Base-by-base conservation (phyloP, 2,329 filamentous ascomycete genomes). In the Paecilomyces fulvus region DNA sequence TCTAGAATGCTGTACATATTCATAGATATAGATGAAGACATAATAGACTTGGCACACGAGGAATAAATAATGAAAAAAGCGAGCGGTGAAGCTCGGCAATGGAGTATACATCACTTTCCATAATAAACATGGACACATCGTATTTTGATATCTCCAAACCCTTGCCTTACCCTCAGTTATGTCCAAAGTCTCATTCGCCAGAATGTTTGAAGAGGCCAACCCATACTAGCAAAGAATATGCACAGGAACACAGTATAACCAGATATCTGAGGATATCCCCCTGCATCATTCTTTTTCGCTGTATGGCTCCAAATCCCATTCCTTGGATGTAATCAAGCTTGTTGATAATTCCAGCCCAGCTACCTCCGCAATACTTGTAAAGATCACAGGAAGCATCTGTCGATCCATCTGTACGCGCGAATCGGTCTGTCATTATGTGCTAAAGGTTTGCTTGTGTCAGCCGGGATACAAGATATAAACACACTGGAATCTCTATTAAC, bases 301-400 rank as follows among this genome's bases (percentile, higher is more conserved):
- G 25, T 8, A 54, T 54, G 12, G 67, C 73, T 63, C 60, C 60
- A 51, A 79, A 78, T 1, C 76, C 76, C 55, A 76, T 66, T 23
- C 63, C 68, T 55, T 76, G 67, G 59, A 79, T 78, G 60, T 79
- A 79, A 61, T 78, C 76, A 12, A 79, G 64, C 52, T 76, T 70
- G 31, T 68, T 70, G 59, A 72, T 70, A 5, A 78, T 68, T 7
- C 75, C 74, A 55, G 70, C 67, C 66, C 72, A 77, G 11, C 74
- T 75, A 20, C 75, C 75, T 46, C 77, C 77, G 59, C 77, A 79
- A 59, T 77, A 77, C 17, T 58, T 49, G 2, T 46, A 14, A 7
- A 56, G 7, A 23, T 59, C 49, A 50, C 63, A 65, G 37, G 54
- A 20, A 17, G 60, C 58, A 14, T 52, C 51, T 7, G 61, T 61